Conservation (phyloP, 179 eudicot species). For the Amaranthus tricolor region DNA sequence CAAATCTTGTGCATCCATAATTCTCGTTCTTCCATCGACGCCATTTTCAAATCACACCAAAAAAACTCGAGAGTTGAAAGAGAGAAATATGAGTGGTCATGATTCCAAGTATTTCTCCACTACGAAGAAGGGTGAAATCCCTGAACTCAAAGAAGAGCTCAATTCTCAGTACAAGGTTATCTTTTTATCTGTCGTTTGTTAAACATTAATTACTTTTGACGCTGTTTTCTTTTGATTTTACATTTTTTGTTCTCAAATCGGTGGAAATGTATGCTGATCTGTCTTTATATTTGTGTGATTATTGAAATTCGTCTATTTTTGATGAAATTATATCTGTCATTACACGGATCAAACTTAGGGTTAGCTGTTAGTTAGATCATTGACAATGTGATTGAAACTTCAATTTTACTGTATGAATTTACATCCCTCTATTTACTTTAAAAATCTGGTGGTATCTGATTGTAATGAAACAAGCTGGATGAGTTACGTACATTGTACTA, state of each 20-base stretch:
- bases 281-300: constrained; percentile 14
- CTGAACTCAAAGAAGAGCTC: constrained; percentile 99
- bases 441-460: neutral
- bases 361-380: neutral
- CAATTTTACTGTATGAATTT: neutral
- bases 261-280: constrained; percentile 26
- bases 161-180: constrained; percentile 96
- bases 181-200: neutral
- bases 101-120: constrained; percentile 99
- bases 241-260: constrained; percentile 2
- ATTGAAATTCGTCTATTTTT: neutral
- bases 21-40: constrained; percentile 11
- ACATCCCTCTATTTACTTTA: neutral
- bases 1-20: neutral
- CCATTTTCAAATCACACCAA: constrained; percentile 14
- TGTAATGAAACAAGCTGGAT: neutral
- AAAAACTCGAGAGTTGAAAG: neutral
- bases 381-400: neutral
- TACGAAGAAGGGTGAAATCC: constrained; percentile 98
- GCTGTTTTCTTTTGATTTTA: neutral
- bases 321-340: neutral
- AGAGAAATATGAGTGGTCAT: constrained; percentile 78
- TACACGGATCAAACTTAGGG: constrained; percentile 22
- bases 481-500: too few species aligned
- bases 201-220: neutral